A percentile compares a stretch with the other conserved stretches of the same genome.
Evolutionary conservation across 2,329 filamentous ascomycete genomes (phyloP).

Genomic region (Aspergillus sp.): DNA sequence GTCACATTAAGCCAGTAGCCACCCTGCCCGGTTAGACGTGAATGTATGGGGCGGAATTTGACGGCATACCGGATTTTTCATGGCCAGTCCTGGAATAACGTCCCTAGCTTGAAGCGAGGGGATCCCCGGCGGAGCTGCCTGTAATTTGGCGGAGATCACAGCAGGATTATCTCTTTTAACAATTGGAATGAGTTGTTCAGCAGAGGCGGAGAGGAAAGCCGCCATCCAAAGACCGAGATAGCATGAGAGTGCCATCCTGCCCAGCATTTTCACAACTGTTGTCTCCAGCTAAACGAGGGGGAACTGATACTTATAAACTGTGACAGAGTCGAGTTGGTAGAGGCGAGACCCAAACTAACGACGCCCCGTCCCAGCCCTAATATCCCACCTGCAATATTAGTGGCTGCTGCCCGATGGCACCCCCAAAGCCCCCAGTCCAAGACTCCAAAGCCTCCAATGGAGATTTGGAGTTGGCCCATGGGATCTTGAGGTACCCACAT

Average conservation of each 20-base stretch:
- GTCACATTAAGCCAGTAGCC: slow-evolving; percentile 5
- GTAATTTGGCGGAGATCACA: neutral
- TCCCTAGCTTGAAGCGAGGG: neutral
- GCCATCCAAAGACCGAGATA: neutral
- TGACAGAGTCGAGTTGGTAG: no score
- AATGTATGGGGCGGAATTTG: neutral
- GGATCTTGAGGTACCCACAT: no score
- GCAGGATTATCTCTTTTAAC: neutral
- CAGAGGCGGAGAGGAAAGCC: neutral
- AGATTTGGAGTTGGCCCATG: no score
- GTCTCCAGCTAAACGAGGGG: neutral
- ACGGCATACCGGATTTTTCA: neutral
- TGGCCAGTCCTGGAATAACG: neutral
- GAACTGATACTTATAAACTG: no score
- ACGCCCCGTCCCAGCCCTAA: no score
- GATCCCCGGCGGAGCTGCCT: neutral
- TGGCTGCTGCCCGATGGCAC: no score
- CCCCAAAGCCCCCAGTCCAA: no score
- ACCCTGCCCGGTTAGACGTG: neutral
- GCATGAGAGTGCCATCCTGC: neutral
- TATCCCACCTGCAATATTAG: no score
- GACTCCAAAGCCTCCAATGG: no score
- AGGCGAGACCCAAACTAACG: no score
- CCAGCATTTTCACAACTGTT: neutral
- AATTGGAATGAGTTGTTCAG: neutral